Evolutionary conservation across 2,329 filamentous ascomycete genomes (phyloP), one percentile per base, ranked within the genome.

Genomic region (Phymatotrichopsis omnivora): DNA sequence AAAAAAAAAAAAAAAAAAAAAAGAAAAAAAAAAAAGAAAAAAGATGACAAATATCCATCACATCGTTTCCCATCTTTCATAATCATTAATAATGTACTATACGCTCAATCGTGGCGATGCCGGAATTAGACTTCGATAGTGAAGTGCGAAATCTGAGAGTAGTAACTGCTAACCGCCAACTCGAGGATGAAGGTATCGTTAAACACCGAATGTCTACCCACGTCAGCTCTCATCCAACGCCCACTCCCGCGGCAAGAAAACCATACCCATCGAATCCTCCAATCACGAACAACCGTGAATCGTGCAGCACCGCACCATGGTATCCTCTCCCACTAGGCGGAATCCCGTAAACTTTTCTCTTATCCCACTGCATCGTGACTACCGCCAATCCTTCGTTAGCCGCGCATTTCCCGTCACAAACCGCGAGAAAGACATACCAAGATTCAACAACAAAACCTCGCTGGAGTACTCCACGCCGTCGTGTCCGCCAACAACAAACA

Each of bases 321-420:
- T 82, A 82, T 0, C 78, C 78, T 47, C 78, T 66, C 7, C 76
- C 76, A 57, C 69, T 74, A 1, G 77, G 78, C 8, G 74, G 70
- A 52, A 73, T 63, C 16, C 53, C 53, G 58, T 82, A 82, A 7
- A 80, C 74, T 52, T 68, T 73, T 50, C 78, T 69, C 59, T 70
- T 72, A 59, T 82, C 78, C 78, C 78, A 82, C n/a, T 75, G 72
- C 78, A 82, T 82, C 30, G 76, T 82, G 25, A 82, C 78, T 59
- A 37, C 38, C 19, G 7, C 20, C 32, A 23, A 19, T 42, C 23
- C 30, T 24, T 6, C n/a, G 39, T 44, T 37, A 41, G 14, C 25
- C 30, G 24, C 22, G 29, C 12, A 25, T 30, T 20, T 12, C 12
- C 12, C 23, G 25, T 25, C 11, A 12, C 12, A 10, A 7, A 7